Percentiles rank a stretch among this genome's conserved stretches.
Conservation (phyloP, 441 rosid species). For the Pelargonium cotyledonis region DNA sequence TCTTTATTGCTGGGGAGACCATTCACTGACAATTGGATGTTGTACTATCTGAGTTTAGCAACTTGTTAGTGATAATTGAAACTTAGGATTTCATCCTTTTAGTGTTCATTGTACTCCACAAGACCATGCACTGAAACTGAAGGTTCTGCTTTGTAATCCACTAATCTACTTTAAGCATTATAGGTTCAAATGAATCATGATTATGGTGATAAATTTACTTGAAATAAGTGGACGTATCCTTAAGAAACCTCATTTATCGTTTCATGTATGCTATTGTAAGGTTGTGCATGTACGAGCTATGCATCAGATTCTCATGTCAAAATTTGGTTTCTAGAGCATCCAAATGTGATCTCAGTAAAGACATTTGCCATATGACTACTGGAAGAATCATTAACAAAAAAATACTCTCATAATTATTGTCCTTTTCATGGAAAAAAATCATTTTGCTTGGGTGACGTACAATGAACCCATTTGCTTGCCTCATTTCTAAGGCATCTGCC, state of each 20-base stretch:
- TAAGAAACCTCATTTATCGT: background rate
- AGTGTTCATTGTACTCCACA: constrained; percentile 16
- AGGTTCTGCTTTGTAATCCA: background rate
- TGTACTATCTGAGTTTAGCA: constrained; percentile 22
- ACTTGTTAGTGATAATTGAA: constrained; percentile 20
- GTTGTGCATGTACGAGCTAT: background rate
- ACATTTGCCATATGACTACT: background rate
- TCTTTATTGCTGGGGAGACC: constrained; percentile 29
- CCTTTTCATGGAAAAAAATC: background rate
- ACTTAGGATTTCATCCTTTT: constrained; percentile 16
- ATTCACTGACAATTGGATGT: constrained; percentile 28
- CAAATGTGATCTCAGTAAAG: background rate
- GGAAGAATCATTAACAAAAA: background rate
- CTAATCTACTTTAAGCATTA: background rate
- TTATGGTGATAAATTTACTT: background rate
- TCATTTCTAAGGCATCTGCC: too few relatives aligned
- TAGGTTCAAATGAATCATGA: background rate
- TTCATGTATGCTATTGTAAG: background rate
- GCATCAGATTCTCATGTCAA: background rate
- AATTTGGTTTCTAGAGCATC: background rate
- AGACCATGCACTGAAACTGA: background rate
- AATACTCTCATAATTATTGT: background rate
- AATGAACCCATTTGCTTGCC: too few relatives aligned
- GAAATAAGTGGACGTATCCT: background rate
- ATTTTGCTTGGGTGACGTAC: background rate